Evolutionary conservation across 164 flowering plant genomes (phyloP).

Genomic region (Warburgia ugandensis): DNA sequence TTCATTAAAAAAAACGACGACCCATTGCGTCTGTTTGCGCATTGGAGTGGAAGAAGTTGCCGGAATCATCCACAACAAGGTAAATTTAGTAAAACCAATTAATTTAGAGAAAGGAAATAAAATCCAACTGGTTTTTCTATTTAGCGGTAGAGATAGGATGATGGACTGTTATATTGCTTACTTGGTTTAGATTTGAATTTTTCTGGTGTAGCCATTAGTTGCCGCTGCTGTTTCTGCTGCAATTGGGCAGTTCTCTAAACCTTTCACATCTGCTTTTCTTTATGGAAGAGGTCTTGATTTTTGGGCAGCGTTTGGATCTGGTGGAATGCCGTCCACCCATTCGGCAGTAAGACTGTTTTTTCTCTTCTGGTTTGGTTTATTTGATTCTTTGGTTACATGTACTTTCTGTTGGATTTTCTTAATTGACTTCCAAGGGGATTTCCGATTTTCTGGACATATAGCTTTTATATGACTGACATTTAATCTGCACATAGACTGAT

Average conservation of each 20-base stretch:
- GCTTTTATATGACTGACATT: too few relatives aligned
- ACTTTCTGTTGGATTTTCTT: neutral
- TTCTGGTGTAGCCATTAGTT: constrained; percentile 42
- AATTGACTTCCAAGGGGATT: too few relatives aligned
- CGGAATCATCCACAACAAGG: constrained; percentile 42
- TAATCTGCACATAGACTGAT: too few relatives aligned
- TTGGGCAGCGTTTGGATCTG: constrained; percentile 40
- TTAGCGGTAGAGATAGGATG: too few relatives aligned
- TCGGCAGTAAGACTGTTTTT: constrained; percentile 54
- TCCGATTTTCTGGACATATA: too few relatives aligned
- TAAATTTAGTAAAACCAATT: constrained; percentile 3
- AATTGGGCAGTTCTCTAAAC: constrained; percentile 76
- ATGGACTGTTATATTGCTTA: neutral
- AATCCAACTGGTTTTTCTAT: neutral
- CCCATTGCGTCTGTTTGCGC: constrained; percentile 4
- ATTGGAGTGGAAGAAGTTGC: constrained; percentile 22
- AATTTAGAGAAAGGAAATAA: neutral
- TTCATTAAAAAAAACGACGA: neutral
- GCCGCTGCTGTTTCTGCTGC: constrained; percentile 60
- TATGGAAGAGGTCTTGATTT: constrained; percentile 50
- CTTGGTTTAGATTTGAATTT: neutral
- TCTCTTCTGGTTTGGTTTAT: neutral
- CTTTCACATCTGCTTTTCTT: constrained; percentile 53
- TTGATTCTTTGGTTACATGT: neutral
- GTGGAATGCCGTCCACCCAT: constrained; percentile 93